A percentile compares a stretch with the other conserved stretches of the same genome.
These are phyloP conservation scores for Phytophthora europaea DNA, from an alignment of 352 stramenopile genomes.

Conservation along the genomic window DNA sequence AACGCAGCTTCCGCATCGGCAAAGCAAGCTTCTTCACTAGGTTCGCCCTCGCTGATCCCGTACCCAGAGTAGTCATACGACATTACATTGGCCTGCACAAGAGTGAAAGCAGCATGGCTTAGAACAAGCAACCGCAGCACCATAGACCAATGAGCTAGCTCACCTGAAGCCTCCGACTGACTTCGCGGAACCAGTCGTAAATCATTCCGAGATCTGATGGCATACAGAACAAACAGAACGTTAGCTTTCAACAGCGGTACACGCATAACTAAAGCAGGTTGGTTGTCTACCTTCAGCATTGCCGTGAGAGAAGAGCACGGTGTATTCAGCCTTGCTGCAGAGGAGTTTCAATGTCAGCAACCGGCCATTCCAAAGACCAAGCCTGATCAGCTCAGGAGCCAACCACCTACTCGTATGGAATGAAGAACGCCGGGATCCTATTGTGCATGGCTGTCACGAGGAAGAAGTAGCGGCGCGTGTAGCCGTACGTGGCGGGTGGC, in stretches of 20 bases:
- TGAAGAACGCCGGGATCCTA: constrained; percentile 96
- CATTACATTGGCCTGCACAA: constrained; percentile 84
- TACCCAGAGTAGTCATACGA: constrained; percentile 98
- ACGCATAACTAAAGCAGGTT: neutral
- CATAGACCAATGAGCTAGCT: neutral
- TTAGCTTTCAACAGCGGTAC: neutral
- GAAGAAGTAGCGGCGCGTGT: constrained; percentile 94
- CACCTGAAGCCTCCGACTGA: constrained; percentile 83
- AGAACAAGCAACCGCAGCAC: constrained; percentile 4
- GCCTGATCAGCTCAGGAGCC: neutral
- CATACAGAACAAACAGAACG: too few relatives aligned
- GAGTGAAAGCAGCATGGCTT: constrained; percentile 1
- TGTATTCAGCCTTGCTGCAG: constrained; percentile 91
- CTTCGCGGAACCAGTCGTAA: constrained; percentile 97
- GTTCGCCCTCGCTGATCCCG: constrained; percentile 94
- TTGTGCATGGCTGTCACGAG: constrained; percentile 90
- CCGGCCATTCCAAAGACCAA: constrained; percentile 8
- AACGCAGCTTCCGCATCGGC: constrained; percentile 97
- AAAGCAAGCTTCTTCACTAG: constrained; percentile 96
- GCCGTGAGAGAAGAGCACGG: constrained; percentile 97
- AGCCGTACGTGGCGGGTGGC: constrained; percentile 78
- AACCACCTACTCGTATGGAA: constrained; percentile 85
- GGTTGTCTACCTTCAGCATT: constrained; percentile 93
- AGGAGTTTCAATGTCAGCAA: constrained; percentile 22
- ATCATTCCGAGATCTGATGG: constrained; percentile 96